A percentile compares a stretch with the other conserved stretches of the same genome.
Evolutionary conservation across 306 rosid genomes (phyloP).

Genomic region (Sindora glabra): DNA sequence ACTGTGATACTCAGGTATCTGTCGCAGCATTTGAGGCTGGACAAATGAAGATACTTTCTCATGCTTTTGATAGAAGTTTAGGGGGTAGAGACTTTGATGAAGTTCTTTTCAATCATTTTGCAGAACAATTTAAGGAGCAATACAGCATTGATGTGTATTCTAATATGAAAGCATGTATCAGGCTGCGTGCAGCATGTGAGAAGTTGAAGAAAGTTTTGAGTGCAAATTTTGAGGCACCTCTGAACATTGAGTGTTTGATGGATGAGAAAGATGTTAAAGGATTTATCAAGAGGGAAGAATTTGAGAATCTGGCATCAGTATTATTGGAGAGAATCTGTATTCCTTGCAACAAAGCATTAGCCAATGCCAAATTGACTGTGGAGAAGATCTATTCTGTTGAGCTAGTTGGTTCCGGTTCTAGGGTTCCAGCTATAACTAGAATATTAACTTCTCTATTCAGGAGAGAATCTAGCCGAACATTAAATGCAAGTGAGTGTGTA

Average conservation of each 20-base stretch:
- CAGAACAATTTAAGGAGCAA: slow-evolving; percentile 64
- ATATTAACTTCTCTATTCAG: slow-evolving; percentile 78
- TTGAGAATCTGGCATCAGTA: slow-evolving; percentile 73
- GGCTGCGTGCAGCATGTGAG: slow-evolving; percentile 84
- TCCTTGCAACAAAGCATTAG: slow-evolving; percentile 85
- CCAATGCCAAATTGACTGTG: slow-evolving; percentile 67
- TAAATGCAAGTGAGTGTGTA: slow-evolving; percentile 97
- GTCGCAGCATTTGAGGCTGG: slow-evolving; percentile 91
- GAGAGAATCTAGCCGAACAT: slow-evolving; percentile 94
- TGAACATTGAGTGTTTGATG: slow-evolving; percentile 91
- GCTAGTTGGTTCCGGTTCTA: slow-evolving; percentile 96
- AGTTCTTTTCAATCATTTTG: slow-evolving; percentile 71
- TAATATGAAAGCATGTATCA: slow-evolving; percentile 79
- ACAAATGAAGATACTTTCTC: slow-evolving; percentile 77
- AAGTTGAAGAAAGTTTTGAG: slow-evolving; percentile 92
- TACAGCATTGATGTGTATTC: slow-evolving; percentile 77
- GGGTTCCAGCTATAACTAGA: slow-evolving; percentile 72
- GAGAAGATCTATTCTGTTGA: slow-evolving; percentile 73
- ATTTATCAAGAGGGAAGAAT: slow-evolving; percentile 83
- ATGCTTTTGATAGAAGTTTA: slow-evolving; percentile 71
- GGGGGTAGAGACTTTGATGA: slow-evolving; percentile 98
- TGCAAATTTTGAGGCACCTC: slow-evolving; percentile 88
- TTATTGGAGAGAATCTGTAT: slow-evolving; percentile 81
- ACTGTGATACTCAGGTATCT: slow-evolving; percentile 95
- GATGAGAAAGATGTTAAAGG: slow-evolving; percentile 91